Evolutionary conservation across 768 basidiomycete genomes (phyloP), one percentile per base, ranked within the genome.

Genomic region (Mycena albidolilacea): DNA sequence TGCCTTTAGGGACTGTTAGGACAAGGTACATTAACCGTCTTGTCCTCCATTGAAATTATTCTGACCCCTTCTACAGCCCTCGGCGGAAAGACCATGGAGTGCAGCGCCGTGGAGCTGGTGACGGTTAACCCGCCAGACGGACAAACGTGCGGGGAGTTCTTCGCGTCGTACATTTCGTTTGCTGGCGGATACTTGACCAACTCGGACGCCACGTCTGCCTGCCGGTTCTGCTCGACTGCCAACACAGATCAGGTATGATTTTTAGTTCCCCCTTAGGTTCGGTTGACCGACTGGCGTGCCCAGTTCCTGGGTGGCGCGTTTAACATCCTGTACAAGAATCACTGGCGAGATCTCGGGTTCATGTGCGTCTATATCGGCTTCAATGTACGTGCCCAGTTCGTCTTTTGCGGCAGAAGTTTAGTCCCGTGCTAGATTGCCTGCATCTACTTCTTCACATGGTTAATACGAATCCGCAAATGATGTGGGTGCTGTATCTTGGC

Each of bases 101-200:
- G 96, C 79, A 80, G 91, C 0, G 17, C 80, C 0, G 80, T 85
- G 62, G 96, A 97, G 79, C 84, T 89, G n/a, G 88, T 90, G 3
- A 84, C 83, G 1, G 78, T 97, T 71, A 77, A 88, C 7, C 90
- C 93, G 1, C 91, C 92, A 2, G 76, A 82, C 0, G 91, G 91
- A 0, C 83, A 88, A 73, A 89, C 86, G 0, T 95, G 95, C 77
- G 79, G 79, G 7, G 54, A 79, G 1, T 95, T 87, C 79, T 78
- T 93, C 71, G 62, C 79, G 21, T 69, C 82, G 0, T 95, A 87
- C 78, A 90, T 93, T 11, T 66, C 80, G 0, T 72, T 71, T 4
- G 79, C 84, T 5, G 90, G 92, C 0, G 93, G 93, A 3, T 92
- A 91, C 77, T 78, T 95, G 39, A 84, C 84, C 69, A 87, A 93